These are phyloP conservation scores for Mortierella sp. DNA, from an alignment of 371 early-diverging fungal species.

Conservation along the genomic window DNA sequence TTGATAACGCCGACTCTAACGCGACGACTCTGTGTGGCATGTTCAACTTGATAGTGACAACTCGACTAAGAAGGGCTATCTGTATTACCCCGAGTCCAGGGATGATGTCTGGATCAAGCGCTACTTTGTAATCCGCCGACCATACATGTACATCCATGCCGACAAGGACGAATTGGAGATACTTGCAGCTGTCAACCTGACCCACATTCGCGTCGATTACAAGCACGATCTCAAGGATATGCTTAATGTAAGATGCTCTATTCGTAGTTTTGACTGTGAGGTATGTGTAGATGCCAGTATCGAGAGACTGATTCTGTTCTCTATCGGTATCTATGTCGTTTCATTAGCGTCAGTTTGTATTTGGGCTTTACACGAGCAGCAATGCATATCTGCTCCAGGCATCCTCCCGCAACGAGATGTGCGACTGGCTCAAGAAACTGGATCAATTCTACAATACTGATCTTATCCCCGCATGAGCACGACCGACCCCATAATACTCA, in stretches of 20 bases:
- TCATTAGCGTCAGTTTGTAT: conserved; percentile 70
- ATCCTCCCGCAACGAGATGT: conserved; percentile 72
- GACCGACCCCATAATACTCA: background rate
- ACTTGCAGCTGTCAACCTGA: conserved; percentile 78
- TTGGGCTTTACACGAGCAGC: conserved; percentile 84
- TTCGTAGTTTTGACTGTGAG: too few species aligned
- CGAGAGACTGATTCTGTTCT: too few species aligned
- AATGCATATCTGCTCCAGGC: conserved; percentile 84
- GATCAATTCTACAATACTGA: conserved; percentile 48
- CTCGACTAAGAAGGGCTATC: conserved; percentile 68
- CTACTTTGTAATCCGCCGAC: conserved; percentile 88
- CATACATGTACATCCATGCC: conserved; percentile 83
- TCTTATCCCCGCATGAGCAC: conserved; percentile 16
- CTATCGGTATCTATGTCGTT: conserved; percentile 7
- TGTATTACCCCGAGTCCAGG: conserved; percentile 69
- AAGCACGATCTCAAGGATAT: conserved; percentile 72
- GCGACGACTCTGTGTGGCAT: background rate
- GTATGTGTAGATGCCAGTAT: too few species aligned
- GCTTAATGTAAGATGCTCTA: conserved; percentile 62
- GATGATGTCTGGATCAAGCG: conserved; percentile 79
- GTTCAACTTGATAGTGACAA: conserved; percentile 56
- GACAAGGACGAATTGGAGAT: conserved; percentile 73
- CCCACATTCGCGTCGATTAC: conserved; percentile 77
- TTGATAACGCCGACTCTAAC: too few species aligned
- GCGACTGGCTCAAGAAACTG: conserved; percentile 73